phyloP scores from a whole-genome alignment of 768 basidiomycete genomes.

The Boletus tomentosulus region DNA sequence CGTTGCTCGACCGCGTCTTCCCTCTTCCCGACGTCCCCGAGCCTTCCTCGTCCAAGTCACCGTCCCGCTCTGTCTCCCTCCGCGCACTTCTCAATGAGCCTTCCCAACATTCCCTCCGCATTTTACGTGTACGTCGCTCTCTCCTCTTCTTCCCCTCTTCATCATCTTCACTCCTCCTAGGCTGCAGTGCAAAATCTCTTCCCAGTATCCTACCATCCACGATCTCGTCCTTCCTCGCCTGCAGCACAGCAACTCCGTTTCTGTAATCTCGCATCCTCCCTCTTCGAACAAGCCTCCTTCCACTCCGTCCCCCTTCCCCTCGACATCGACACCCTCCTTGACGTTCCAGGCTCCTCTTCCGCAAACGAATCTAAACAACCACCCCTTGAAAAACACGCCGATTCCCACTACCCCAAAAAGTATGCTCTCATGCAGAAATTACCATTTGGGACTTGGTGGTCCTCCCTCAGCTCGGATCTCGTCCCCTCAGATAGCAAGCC shows the following conservation, averaged over 20 bases:
- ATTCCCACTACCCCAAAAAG: conserved; percentile 36
- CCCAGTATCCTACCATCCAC: conserved; percentile 64
- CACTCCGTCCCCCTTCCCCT: conserved; percentile 43
- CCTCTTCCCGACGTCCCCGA: conserved; percentile 44
- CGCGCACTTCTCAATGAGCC: conserved; percentile 55
- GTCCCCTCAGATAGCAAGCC: conserved; percentile 35
- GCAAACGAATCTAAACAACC: conserved; percentile 19
- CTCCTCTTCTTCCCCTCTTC: conserved; percentile 12
- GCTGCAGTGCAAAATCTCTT: conserved; percentile 63
- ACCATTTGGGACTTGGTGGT: conserved; percentile 75
- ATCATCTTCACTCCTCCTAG: conserved; percentile 34
- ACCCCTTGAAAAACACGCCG: conserved; percentile 28
- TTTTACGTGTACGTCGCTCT: conserved; percentile 50
- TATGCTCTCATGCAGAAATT: conserved; percentile 80
- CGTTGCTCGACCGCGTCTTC: conserved; percentile 77
- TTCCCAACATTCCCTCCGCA: conserved; percentile 48
- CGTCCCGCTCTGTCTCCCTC: conserved; percentile 41
- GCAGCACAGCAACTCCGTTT: conserved; percentile 70
- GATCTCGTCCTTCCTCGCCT: conserved; percentile 57
- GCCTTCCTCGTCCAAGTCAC: conserved; percentile 34
- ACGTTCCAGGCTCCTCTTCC: conserved; percentile 17
- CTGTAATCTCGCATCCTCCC: conserved; percentile 66
- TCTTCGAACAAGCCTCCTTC: conserved; percentile 67
- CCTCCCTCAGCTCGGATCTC: conserved; percentile 55
- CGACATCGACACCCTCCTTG: conserved; percentile 42